Percentiles rank a stretch among this genome's conserved stretches.
Conservation (phyloP, 2,329 filamentous ascomycete species). For the Microdochium bolleyi region DNA sequence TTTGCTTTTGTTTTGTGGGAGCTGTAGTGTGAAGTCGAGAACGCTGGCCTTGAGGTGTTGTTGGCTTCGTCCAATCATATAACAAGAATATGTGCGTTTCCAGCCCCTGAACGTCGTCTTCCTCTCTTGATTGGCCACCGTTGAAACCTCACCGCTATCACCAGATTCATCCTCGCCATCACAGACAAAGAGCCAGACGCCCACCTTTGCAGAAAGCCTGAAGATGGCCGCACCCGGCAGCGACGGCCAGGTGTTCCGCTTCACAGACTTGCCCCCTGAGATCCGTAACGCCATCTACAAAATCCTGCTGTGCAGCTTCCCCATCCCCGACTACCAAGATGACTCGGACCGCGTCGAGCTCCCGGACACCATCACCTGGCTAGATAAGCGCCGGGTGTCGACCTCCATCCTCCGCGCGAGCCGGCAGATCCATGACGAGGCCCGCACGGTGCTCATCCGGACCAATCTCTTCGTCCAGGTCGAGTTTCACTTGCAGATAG, state of each 20-base stretch:
- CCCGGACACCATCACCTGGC: not conserved
- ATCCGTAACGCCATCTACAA: not conserved
- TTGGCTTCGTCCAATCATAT: no score
- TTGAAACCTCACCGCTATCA: no score
- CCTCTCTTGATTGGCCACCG: no score
- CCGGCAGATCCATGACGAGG: not conserved
- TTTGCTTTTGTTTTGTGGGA: no score
- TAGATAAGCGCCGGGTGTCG: not conserved
- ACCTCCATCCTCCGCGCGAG: not conserved
- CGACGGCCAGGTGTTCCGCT: not conserved
- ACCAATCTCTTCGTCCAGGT: not conserved
- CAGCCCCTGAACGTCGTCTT: no score
- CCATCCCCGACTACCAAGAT: not conserved
- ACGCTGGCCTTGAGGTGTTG: no score
- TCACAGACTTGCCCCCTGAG: not conserved
- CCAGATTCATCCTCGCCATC: no score
- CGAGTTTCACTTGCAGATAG: not conserved
- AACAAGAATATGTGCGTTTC: no score
- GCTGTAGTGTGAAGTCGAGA: no score
- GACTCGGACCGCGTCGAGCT: not conserved
- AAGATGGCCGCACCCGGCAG: not conserved
- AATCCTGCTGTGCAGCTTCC: not conserved
- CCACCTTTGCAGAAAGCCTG: not conserved
- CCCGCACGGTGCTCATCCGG: not conserved
- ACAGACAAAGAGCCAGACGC: no score